Conservation (phyloP, 352 stramenopile genomes). For the Globisporangium solare region DNA sequence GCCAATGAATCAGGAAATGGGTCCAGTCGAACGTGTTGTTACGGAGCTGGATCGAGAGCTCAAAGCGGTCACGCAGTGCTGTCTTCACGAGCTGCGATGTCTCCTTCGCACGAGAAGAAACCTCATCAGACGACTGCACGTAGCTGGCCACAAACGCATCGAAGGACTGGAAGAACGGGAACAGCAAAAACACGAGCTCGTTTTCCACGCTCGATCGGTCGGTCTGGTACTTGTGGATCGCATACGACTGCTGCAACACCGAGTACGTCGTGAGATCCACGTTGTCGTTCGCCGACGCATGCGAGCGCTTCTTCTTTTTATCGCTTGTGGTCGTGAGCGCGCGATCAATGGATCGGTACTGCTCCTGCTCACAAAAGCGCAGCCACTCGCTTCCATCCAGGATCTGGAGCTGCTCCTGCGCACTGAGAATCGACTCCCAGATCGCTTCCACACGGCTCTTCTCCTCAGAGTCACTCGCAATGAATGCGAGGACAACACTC, state of each 20-base stretch:
- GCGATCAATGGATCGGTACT: slow-evolving; percentile 49
- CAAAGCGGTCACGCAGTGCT: slow-evolving; percentile 55
- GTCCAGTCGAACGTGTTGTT: slow-evolving; percentile 60
- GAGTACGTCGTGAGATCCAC: slow-evolving; percentile 42
- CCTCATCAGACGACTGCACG: slow-evolving; percentile 10
- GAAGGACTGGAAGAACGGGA: slow-evolving; percentile 62
- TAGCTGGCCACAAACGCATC: slow-evolving; percentile 40
- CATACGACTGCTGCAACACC: slow-evolving; percentile 81
- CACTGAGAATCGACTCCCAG: slow-evolving; percentile 33
- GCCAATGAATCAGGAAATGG: slow-evolving; percentile 81
- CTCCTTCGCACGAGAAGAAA: slow-evolving; percentile 10
- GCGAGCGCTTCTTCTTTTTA: slow-evolving; percentile 6
- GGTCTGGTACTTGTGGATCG: slow-evolving; percentile 66
- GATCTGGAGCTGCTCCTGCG: slow-evolving; percentile 45
- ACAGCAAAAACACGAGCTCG: slow-evolving; percentile 67
- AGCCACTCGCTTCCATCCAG: slow-evolving; percentile 62
- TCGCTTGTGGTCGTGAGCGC: slow-evolving; percentile 23
- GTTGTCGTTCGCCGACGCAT: slow-evolving; percentile 15
- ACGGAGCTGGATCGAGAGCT: slow-evolving; percentile 76
- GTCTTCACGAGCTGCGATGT: slow-evolving; percentile 23
- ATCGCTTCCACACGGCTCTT: slow-evolving; percentile 24
- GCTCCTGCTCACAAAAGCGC: slow-evolving; percentile 65
- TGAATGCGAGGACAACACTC: slow-evolving; percentile 16
- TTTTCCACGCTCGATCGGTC: slow-evolving; percentile 71
- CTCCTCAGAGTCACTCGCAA: slow-evolving; percentile 6